Evolutionary conservation across 129 eudicot genomes (phyloP), one percentile per base, ranked within the genome.

Genomic region (Oenanthe sinensis): DNA sequence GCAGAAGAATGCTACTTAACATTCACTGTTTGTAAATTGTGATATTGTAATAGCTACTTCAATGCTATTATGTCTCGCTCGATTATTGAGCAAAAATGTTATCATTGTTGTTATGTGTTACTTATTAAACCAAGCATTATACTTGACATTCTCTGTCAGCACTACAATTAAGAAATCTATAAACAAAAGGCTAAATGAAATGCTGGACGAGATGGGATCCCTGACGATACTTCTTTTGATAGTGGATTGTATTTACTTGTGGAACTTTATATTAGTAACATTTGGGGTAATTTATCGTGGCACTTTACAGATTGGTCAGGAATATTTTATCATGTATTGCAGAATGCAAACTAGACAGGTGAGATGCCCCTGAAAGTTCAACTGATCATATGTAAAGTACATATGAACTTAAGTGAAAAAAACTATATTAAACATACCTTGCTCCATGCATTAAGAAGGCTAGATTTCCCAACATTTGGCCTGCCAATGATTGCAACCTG

Each of bases 361-460:
- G 58, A 55, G 52, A 77, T 24, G 16, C 48, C 16, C 2, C 12
- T 36, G 26, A 76, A 37, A 30, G 19, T 54, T 28, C 71, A 20
- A 52, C 26, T 62, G 44, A 22, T 24, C 16, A 62, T 11, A 45
- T 65, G 13, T 44, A n/a, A 55, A 78, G 81, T 28, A 43, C 7
- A 65, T 45, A 8, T 44, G 12, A 43, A 78, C 9, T n/a, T 12
- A 3, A 19, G 52, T 13, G 65, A n/a, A 63, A 14, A 44, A 65
- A 69, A 45, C 20, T 44, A 24, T 40, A 43, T 15, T 15, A 54
- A 80, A 83, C 88, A 86, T 90, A 96, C 99, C 89, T 87, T 96
- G 89, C 97, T 91, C 99, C 99, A 96, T 24, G 99, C 94, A 88
- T 96, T 96, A 36, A 96, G 95, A 60, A 96, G 97, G 82, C 99